Evolutionary conservation across 148 eudicot species (phyloP).

Genomic region (Dysphania ambrosioides): DNA sequence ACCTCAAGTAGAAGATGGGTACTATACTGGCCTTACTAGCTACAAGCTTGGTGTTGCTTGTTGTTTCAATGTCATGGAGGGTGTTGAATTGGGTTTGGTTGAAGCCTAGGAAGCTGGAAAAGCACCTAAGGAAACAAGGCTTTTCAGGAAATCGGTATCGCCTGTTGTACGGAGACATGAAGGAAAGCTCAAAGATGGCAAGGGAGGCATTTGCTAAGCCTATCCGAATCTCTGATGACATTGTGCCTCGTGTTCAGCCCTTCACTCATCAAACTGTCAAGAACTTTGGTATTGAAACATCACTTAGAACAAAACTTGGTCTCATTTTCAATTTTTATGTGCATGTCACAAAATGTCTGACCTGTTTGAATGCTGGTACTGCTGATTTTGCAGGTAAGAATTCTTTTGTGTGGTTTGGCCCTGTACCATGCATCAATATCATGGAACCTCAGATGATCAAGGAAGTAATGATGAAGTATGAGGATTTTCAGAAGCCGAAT

Average conservation of each 20-base stretch:
- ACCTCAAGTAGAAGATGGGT: conserved; percentile 9
- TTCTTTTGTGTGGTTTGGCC: conserved; percentile 39
- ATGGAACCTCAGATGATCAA: conserved; percentile 34
- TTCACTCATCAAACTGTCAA: conserved; percentile 27
- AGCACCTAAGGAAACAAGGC: conserved; percentile 27
- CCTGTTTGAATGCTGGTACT: neutral
- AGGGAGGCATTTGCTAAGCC: conserved; percentile 30
- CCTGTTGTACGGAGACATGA: conserved; percentile 34
- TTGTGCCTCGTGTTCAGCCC: conserved; percentile 32
- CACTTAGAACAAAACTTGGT: neutral
- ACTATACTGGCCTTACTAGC: conserved; percentile 14
- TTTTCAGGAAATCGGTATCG: conserved; percentile 31
- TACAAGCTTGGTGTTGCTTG: conserved; percentile 10
- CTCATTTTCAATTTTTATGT: neutral
- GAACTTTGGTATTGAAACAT: conserved; percentile 21
- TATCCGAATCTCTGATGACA: conserved; percentile 20
- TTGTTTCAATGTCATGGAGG: conserved; percentile 25
- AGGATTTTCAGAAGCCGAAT: conserved; percentile 37
- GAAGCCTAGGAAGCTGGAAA: conserved; percentile 36
- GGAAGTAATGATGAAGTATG: conserved; percentile 32
- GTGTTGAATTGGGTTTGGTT: conserved; percentile 32
- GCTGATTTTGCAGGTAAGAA: conserved; percentile 30
- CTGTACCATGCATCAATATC: conserved; percentile 33
- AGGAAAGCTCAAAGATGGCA: conserved; percentile 27
- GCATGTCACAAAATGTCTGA: neutral